Conservation (phyloP, 768 basidiomycete genomes). For the Mycena kentingensis region DNA sequence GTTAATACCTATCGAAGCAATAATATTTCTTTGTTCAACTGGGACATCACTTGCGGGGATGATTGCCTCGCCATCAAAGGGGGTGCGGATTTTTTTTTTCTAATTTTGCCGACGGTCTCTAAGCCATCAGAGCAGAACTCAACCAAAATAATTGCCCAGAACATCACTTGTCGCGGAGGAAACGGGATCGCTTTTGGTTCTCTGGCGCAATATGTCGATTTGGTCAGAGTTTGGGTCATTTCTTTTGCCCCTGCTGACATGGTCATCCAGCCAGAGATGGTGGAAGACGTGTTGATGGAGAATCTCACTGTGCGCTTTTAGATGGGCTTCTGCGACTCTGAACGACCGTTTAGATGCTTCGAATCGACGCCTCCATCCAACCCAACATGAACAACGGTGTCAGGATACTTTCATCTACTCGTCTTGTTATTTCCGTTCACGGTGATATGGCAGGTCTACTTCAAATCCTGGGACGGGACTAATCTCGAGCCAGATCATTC, state of each 20-base stretch:
- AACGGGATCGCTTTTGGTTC: conserved; percentile 65
- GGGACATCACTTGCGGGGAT: conserved; percentile 63
- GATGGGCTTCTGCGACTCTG: not conserved
- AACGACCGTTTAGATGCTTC: conserved; percentile 41
- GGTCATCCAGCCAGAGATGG: conserved; percentile 48
- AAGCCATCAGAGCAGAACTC: conserved; percentile 50
- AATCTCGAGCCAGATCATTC: no score
- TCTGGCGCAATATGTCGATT: conserved; percentile 55
- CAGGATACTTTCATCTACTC: no score
- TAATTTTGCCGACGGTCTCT: not conserved
- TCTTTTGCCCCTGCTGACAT: no score
- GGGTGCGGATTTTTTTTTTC: conserved; percentile 18
- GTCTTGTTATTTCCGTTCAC: no score
- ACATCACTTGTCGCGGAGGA: conserved; percentile 58
- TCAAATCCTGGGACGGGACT: conserved; percentile 18
- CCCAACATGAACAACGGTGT: conserved; percentile 59
- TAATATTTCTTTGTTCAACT: conserved; percentile 52
- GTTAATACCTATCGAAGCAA: conserved; percentile 59
- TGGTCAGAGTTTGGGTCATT: conserved; percentile 34
- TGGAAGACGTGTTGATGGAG: conserved; percentile 52
- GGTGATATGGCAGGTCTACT: no score
- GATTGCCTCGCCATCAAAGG: conserved; percentile 69
- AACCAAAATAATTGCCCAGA: conserved; percentile 49
- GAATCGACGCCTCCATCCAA: conserved; percentile 49
- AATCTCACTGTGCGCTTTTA: conserved; percentile 39